Conservation (phyloP, 2,329 filamentous ascomycete genomes). For the Botrytis paeoniae region DNA sequence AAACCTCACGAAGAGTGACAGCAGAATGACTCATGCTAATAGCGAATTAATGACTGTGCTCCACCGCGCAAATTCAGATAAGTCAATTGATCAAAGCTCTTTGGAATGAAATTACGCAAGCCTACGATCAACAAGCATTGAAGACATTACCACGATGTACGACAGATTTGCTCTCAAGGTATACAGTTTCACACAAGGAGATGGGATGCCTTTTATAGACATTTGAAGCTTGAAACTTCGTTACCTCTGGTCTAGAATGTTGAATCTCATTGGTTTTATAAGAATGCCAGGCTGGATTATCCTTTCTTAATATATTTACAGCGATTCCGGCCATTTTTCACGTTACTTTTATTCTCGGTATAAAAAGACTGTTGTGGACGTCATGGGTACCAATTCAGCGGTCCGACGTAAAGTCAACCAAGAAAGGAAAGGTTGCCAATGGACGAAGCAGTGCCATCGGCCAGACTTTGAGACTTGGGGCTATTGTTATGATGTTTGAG, state of each 20-base stretch:
- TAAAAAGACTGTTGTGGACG: no score
- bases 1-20: not conserved
- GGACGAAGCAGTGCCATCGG: no score
- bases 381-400: no score
- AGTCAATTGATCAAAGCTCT: not conserved
- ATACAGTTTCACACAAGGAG: not conserved
- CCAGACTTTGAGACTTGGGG: rapidly evolving
- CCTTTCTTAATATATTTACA: not conserved
- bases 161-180: not conserved
- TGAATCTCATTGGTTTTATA: not conserved
- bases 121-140: not conserved
- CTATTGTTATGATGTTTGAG: no score
- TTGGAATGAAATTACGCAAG: rapidly evolving
- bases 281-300: not conserved
- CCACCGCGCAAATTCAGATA: no score
- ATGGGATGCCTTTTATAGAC: not conserved
- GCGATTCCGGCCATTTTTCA: no score
- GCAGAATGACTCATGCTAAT: not conserved
- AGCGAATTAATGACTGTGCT: rapidly evolving
- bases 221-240: not conserved
- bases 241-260: not conserved
- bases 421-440: no score
- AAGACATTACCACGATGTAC: not conserved
- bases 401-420: no score
- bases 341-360: no score